Conservation (phyloP, 1,139 yeast genomes). For the Yarrowia galli region DNA sequence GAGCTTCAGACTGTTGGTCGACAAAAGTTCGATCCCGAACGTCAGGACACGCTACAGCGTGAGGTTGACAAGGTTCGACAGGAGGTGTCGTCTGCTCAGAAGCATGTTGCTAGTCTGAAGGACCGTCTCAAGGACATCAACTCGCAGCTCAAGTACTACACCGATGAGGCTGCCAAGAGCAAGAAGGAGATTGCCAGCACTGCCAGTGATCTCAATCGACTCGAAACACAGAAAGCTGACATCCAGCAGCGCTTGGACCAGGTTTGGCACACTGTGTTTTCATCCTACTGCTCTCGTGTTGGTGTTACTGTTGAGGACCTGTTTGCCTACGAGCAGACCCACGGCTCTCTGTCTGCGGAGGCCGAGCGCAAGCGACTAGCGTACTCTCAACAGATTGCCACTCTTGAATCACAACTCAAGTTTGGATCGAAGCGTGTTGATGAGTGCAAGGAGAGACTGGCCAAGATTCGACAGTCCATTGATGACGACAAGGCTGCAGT, state of each 20-base stretch:
- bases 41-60: slow-evolving; percentile 63
- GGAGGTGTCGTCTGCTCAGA: slow-evolving; percentile 60
- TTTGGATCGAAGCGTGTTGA: slow-evolving; percentile 67
- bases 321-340: slow-evolving; percentile 64
- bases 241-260: slow-evolving; percentile 45
- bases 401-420: slow-evolving; percentile 64
- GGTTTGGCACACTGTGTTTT: slow-evolving; percentile 53
- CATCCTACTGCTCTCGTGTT: slow-evolving; percentile 60
- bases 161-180: slow-evolving; percentile 44
- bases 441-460: slow-evolving; percentile 59
- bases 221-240: slow-evolving; percentile 48
- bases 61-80: slow-evolving; percentile 65
- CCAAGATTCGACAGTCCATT: slow-evolving; percentile 52
- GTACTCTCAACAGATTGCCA: slow-evolving; percentile 65
- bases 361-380: slow-evolving; percentile 70
- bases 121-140: slow-evolving; percentile 62
- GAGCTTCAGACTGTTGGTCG: slow-evolving; percentile 61
- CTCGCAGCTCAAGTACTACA: slow-evolving; percentile 64
- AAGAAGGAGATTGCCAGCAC: slow-evolving; percentile 41
- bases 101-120: slow-evolving; percentile 59
- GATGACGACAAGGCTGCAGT: slow-evolving; percentile 52
- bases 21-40: slow-evolving; percentile 60
- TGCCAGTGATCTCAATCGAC: slow-evolving; percentile 43
- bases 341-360: slow-evolving; percentile 66
- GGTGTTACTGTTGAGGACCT: slow-evolving; percentile 58